A percentile compares a stretch with the other conserved stretches of the same genome.
phyloP scores from a whole-genome alignment of 768 basidiomycete species.

The Naganishia vaughanmartiniae region DNA sequence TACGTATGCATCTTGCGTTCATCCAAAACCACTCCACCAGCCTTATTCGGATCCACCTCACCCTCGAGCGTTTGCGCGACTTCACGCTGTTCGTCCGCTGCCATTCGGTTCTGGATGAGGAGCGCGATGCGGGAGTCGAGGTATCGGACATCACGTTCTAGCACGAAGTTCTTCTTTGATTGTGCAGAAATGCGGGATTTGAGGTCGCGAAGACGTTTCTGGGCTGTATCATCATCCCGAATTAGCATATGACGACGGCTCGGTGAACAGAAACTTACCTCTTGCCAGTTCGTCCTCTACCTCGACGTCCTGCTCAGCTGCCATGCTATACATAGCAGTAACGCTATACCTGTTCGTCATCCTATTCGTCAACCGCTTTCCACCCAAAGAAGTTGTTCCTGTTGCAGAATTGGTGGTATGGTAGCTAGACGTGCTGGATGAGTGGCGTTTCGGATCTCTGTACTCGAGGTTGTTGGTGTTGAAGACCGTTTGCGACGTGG shows the following conservation, averaged over 20 bases:
- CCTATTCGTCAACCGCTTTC: conserved; percentile 59
- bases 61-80: conserved; percentile 94
- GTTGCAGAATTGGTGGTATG: conserved; percentile 12
- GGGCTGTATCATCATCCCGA: conserved; percentile 60
- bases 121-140: conserved; percentile 95
- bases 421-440: neutral
- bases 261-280: conserved; percentile 59
- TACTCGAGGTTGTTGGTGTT: neutral
- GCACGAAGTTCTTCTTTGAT: conserved; percentile 99
- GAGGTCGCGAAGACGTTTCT: conserved; percentile 92
- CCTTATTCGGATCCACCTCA: conserved; percentile 75
- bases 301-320: conserved; percentile 96
- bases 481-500: conserved; percentile 3
- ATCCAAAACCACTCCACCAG: neutral
- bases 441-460: conserved; percentile 7
- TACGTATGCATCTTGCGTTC: conserved; percentile 64
- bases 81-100: conserved; percentile 91
- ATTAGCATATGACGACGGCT: conserved; percentile 24
- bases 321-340: conserved; percentile 93
- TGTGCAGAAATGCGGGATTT: conserved; percentile 96
- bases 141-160: conserved; percentile 97
- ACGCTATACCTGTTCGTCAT: conserved; percentile 96
- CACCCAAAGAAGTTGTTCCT: neutral
- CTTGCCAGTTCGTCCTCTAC: conserved; percentile 94
- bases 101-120: conserved; percentile 97